Evolutionary conservation across 2,329 filamentous ascomycete species (phyloP).

Genomic region (Achaetomium macrosporum): DNA sequence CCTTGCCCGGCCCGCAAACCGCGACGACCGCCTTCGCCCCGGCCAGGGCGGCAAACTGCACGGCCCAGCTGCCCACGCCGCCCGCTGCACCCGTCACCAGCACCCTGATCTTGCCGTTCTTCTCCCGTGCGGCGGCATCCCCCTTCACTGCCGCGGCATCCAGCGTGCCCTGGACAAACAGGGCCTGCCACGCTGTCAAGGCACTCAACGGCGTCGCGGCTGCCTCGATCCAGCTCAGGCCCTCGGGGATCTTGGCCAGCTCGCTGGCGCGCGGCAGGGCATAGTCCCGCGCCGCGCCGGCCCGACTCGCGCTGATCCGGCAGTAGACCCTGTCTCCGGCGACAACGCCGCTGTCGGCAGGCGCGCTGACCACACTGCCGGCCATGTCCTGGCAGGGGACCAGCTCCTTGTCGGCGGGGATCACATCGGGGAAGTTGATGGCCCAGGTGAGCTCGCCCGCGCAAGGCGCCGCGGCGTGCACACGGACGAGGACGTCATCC

Average conservation of each 20-base stretch:
- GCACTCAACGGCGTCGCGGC: slow-evolving; percentile 36
- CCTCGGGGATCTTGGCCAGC: slow-evolving; percentile 31
- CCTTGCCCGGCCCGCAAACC: slow-evolving; percentile 29
- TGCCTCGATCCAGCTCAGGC: slow-evolving; percentile 32
- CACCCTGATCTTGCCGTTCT: slow-evolving; percentile 30
- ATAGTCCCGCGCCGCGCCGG: slow-evolving; percentile 29
- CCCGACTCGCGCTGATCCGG: slow-evolving; percentile 25
- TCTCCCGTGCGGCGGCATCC: slow-evolving; percentile 21
- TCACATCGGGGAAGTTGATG: slow-evolving; percentile 20
- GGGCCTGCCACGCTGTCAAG: slow-evolving; percentile 36
- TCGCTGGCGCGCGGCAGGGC: slow-evolving; percentile 28
- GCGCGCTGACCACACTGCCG: slow-evolving; percentile 32
- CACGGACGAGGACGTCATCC: slow-evolving; percentile 28
- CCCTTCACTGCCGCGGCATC: slow-evolving; percentile 27
- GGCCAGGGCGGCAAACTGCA: slow-evolving; percentile 33
- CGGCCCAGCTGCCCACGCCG: slow-evolving; percentile 36
- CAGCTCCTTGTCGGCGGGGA: slow-evolving; percentile 22
- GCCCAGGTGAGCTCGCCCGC: slow-evolving; percentile 31
- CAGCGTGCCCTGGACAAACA: slow-evolving; percentile 34
- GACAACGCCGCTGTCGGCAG: slow-evolving; percentile 28
- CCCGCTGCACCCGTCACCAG: slow-evolving; percentile 37
- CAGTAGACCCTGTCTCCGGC: slow-evolving; percentile 31
- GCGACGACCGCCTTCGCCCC: slow-evolving; percentile 34
- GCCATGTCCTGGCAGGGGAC: slow-evolving; percentile 34
- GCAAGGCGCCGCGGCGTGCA: slow-evolving; percentile 29